Conservation (phyloP, 2,329 filamentous ascomycete genomes). For the Diplodia sapinea region DNA sequence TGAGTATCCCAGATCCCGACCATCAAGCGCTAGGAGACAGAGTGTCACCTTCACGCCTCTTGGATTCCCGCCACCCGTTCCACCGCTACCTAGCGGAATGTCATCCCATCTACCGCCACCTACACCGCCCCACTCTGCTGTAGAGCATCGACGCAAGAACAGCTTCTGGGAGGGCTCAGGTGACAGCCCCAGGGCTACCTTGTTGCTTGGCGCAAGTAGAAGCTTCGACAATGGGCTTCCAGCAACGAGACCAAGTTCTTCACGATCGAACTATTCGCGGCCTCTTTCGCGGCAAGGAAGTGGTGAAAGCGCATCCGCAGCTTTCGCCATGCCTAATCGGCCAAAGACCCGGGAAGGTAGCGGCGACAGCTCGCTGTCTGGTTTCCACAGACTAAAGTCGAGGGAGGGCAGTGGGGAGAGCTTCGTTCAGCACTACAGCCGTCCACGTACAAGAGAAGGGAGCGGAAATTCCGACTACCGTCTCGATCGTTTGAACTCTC, state of each 20-base stretch:
- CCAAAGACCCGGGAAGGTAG: constrained; percentile 27
- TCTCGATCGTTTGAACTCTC: constrained; percentile 11
- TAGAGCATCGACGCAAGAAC: constrained; percentile 16
- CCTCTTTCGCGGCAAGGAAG: constrained; percentile 29
- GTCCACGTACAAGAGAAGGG: constrained; percentile 26
- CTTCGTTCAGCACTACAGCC: constrained; percentile 15
- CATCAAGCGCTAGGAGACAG: constrained; percentile 24
- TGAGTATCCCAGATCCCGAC: constrained; percentile 24
- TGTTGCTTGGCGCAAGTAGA: constrained; percentile 19
- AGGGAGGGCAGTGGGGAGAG: constrained; percentile 27
- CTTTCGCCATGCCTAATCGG: constrained; percentile 17
- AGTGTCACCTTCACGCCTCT: constrained; percentile 27
- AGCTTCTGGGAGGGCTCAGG: constrained; percentile 25
- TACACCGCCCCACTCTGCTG: constrained; percentile 15
- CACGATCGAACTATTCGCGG: constrained; percentile 21
- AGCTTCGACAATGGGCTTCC: constrained; percentile 27
- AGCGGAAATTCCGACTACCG: constrained; percentile 25
- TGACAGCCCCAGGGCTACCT: constrained; percentile 11
- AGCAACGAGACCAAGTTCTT: constrained; percentile 19
- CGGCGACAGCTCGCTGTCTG: constrained; percentile 17
- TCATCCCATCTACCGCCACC: constrained; percentile 18
- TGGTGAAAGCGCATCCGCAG: constrained; percentile 18
- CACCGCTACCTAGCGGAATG: constrained; percentile 23
- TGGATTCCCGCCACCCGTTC: constrained; percentile 25
- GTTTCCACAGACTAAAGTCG: constrained; percentile 16